A percentile compares a stretch with the other conserved stretches of the same genome.
These are phyloP conservation scores for Halophytophthora batemanensis DNA, from an alignment of 352 stramenopile species.

Conservation along the genomic window DNA sequence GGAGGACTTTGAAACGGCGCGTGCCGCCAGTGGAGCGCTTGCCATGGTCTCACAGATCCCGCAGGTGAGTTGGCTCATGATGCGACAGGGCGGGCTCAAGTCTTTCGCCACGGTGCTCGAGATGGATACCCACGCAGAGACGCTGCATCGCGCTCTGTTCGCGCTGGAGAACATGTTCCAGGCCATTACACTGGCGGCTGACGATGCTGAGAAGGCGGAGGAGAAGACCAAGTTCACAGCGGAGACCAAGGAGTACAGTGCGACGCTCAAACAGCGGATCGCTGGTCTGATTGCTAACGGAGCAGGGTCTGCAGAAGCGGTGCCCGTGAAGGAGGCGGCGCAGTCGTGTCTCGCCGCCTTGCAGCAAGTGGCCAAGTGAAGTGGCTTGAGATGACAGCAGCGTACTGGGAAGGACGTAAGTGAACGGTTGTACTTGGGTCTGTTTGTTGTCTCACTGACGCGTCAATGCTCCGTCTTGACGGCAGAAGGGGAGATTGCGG, in stretches of 20 bases:
- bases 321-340: conserved; percentile 41
- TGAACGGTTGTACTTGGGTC: conserved; percentile 7
- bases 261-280: conserved; percentile 34
- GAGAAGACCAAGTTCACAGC: conserved; percentile 40
- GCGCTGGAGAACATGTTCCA: conserved; percentile 74
- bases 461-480: conserved; percentile 66
- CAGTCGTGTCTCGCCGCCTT: conserved; percentile 46
- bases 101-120: conserved; percentile 58
- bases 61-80: conserved; percentile 63
- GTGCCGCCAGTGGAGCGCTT: conserved; percentile 90
- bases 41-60: conserved; percentile 91
- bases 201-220: conserved; percentile 48
- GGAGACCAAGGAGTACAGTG: conserved; percentile 32
- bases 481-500: conserved; percentile 74
- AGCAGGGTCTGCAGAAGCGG: conserved; percentile 3
- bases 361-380: conserved; percentile 16
- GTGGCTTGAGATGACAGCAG: conserved; percentile 1
- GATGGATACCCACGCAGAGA: conserved; percentile 54
- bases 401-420: neutral
- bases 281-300: conserved; percentile 17
- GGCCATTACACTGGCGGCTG: conserved; percentile 27
- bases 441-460: conserved; percentile 16
- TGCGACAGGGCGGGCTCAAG: conserved; percentile 63
- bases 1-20: conserved; percentile 89
- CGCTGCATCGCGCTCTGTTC: conserved; percentile 70